Evolutionary conservation across 2,329 filamentous ascomycete genomes (phyloP), one percentile per base, ranked within the genome.

Genomic region (Colletotrichum cuscutae): DNA sequence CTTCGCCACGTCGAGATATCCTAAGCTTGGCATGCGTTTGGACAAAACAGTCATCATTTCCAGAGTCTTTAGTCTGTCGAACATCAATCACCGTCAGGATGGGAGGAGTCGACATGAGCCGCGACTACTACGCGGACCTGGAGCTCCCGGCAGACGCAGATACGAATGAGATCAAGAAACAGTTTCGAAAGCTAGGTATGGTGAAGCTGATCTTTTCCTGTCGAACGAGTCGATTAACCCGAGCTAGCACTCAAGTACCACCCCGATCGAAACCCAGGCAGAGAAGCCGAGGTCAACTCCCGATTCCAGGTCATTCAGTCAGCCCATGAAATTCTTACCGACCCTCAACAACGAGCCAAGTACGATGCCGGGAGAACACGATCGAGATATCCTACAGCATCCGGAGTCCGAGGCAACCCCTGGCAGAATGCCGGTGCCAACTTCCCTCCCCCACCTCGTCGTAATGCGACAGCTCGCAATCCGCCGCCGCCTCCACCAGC

Each of bases 231-330:
- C n/a, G 73, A 58, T 79, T 82, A 75, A 84, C 76, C 6, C 35
- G 26, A 12, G 28, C 4, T 70, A 95, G 95, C 95, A 60, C 86
- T 97, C 59, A 93, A 94, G 81, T 97, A 93, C 78, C 95, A 98
- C 79, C 95, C 95, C 8, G 95, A 98, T 81, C 92, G 95, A 72
- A 97, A 98, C 79, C 94, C 93, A 12, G 95, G 95, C 64, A 90
- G 90, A 78, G 95, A 97, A 82, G 84, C 89, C 70, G 94, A 96
- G 79, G 93, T 93, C 79, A 94, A 94, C 76, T 87, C 92, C 37
- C 93, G 94, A 79, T 98, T 98, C 79, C 94, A 97, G 81, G 89
- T 92, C 62, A 97, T 98, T 61, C 94, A 97, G 82, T 90, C 93
- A 5, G 95, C 95, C 26, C 92, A 97, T 79, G 95, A 98, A 80